These are phyloP conservation scores for Elongisporangium undulatum DNA, from an alignment of 352 stramenopile species.

Conservation along the genomic window DNA sequence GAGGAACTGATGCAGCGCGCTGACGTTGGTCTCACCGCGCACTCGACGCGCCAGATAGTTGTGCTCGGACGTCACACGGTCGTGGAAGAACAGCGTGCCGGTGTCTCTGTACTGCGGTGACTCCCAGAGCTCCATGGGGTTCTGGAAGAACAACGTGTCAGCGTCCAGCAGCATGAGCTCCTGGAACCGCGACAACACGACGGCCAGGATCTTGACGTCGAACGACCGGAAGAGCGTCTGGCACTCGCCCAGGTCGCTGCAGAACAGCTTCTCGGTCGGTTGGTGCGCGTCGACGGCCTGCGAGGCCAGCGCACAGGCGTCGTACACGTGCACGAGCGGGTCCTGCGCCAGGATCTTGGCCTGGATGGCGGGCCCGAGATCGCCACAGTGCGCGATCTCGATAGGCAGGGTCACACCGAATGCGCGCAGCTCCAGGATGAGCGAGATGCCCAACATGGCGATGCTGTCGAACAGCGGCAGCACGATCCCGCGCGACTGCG, in stretches of 20 bases:
- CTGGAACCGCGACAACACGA: constrained; percentile 43
- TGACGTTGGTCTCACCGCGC: constrained; percentile 17
- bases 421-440: constrained; percentile 36
- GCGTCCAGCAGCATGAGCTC: constrained; percentile 52
- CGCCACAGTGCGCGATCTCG: constrained; percentile 55
- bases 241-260: constrained; percentile 31
- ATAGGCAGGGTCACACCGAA: constrained; percentile 38
- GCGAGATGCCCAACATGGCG: constrained; percentile 5
- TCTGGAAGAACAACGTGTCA: constrained; percentile 33
- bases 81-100: constrained; percentile 53
- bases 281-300: neutral
- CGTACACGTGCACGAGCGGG: constrained; percentile 31
- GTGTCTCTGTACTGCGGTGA: constrained; percentile 18
- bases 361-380: constrained; percentile 27
- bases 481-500: constrained; percentile 2
- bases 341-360: constrained; percentile 13
- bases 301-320: constrained; percentile 41
- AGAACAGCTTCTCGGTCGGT: constrained; percentile 23
- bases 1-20: constrained; percentile 31
- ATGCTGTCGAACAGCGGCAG: constrained; percentile 6
- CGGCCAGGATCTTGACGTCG: constrained; percentile 23
- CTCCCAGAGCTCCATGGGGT: constrained; percentile 32
- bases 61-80: constrained; percentile 31
- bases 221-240: constrained; percentile 30
- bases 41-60: constrained; percentile 20